Base-by-base conservation (phyloP, 345 rosid species). In the Noccaea caerulescens region DNA sequence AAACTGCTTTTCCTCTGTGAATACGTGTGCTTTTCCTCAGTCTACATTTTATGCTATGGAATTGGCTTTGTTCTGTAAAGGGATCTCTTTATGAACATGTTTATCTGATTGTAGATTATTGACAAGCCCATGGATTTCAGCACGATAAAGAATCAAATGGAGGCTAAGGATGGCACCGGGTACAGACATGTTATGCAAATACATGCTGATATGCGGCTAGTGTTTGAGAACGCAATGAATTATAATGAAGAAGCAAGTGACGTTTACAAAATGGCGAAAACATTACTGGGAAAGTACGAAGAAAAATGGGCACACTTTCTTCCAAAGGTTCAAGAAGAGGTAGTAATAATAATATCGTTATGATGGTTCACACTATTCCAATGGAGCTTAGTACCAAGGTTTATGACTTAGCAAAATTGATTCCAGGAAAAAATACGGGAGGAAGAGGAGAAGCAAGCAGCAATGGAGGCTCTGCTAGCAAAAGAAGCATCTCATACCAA, bases 61-160 rank as follows among this genome's bases (percentile, higher is more conserved):
- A 33, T 34, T 36, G 11, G 54, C 4, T 53, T 63, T 70, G 9
- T 64, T 39, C 57, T 63, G 50, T 34, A 8, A 41, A 61, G 1
- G 36, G 34, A 46, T 25, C 55, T 33, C 38, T 45, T 37, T 47
- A 27, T 66, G 3, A n/a, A 32, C 60, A 58, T 68, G 9, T 43
- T 69, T 25, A 32, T 72, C 38, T 57, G 73, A 50, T 56, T 73
- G 41, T 72, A 82, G 88, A 79, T 94, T 71, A 88, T 91, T 73
- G 95, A 93, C 66, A 88, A 86, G 82, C 97, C 98, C n/a, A 93
- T 93, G 96, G 98, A 93, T 81, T 86, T 93, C 52, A 72, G 84
- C 75, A 93, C 96, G 0, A 87, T 93, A 72, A 91, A 88, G 78
- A 87, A 81, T 70, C 86, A 86, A 76, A 86, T 89, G 92, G 97